A percentile compares a stretch with the other conserved stretches of the same genome.
Conservation (phyloP, 1,139 yeast genomes). For the Magnusiomyces paraingens region DNA sequence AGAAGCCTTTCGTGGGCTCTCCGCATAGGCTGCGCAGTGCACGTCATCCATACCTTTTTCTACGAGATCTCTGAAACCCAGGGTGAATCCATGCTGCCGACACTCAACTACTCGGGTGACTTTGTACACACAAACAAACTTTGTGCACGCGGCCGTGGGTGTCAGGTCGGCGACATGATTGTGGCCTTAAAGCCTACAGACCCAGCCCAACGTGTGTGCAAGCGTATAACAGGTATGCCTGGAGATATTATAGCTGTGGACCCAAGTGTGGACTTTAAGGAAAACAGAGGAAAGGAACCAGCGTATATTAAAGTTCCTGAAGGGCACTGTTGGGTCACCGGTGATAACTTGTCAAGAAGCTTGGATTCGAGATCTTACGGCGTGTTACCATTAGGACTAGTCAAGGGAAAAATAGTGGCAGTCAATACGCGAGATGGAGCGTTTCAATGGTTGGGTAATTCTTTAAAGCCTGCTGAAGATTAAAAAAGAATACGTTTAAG, state of each 20-base stretch:
- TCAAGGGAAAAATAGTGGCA: conserved; percentile 83
- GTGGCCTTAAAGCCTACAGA: conserved; percentile 89
- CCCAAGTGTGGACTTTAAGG: conserved; percentile 38
- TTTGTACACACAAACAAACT: conserved; percentile 71
- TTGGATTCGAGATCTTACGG: conserved; percentile 86
- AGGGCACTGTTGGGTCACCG: conserved; percentile 97
- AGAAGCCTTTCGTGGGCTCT: conserved; percentile 31
- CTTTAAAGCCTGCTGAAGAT: conserved; percentile 22
- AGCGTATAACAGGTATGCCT: conserved; percentile 92
- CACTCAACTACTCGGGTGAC: conserved; percentile 67
- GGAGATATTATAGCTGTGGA: conserved; percentile 80
- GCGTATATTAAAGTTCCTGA: conserved; percentile 16
- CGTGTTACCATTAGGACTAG: conserved; percentile 78
- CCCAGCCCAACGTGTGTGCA: conserved; percentile 80
- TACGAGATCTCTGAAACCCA: conserved; percentile 77
- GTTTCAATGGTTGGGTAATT: conserved; percentile 30
- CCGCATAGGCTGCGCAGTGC: conserved; percentile 63
- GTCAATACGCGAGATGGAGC: conserved; percentile 26
- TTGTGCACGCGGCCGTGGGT: conserved; percentile 50
- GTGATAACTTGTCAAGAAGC: conserved; percentile 86
- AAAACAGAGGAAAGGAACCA: neutral
- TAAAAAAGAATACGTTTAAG: neutral
- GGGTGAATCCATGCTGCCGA: conserved; percentile 96
- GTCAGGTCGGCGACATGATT: conserved; percentile 77
- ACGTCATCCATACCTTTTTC: conserved; percentile 56